Percentiles rank a stretch among this genome's conserved stretches.
These are phyloP conservation scores for Diplodia scrobiculata DNA, from an alignment of 2,329 filamentous ascomycete species.

Conservation along the genomic window DNA sequence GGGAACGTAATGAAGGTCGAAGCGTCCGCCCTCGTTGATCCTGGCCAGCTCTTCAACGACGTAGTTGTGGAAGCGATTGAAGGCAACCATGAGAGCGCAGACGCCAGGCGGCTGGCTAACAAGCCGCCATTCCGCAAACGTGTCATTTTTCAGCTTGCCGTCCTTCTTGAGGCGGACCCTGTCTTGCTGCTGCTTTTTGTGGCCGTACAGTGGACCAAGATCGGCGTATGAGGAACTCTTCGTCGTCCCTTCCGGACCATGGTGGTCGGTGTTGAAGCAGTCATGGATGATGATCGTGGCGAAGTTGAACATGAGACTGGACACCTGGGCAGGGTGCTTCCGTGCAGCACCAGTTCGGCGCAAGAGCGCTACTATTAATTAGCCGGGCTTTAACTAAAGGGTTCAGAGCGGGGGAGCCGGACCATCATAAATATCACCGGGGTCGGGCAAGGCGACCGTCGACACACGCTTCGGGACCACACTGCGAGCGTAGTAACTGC, in stretches of 20 bases:
- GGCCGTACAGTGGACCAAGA: constrained; percentile 68
- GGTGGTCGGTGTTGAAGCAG: constrained; percentile 61
- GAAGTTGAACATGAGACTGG: constrained; percentile 68
- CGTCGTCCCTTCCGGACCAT: constrained; percentile 58
- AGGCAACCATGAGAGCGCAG: constrained; percentile 63
- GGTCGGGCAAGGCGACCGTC: constrained; percentile 41
- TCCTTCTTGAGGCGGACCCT: constrained; percentile 62
- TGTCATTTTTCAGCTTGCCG: constrained; percentile 66
- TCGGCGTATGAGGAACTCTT: constrained; percentile 70
- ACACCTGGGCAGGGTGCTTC: constrained; percentile 66
- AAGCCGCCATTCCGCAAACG: constrained; percentile 63
- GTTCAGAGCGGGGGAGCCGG: constrained; percentile 34
- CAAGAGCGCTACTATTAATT: constrained; percentile 65
- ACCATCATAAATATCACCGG: constrained; percentile 4
- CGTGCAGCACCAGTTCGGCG: constrained; percentile 55
- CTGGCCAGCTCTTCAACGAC: constrained; percentile 72
- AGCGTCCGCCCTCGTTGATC: constrained; percentile 78
- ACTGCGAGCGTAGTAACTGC: constrained; percentile 63
- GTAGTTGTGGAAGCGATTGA: constrained; percentile 75
- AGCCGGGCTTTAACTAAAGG: constrained; percentile 60
- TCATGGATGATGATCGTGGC: constrained; percentile 62
- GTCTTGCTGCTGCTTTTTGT: constrained; percentile 63
- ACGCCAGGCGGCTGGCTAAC: constrained; percentile 64
- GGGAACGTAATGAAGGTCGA: constrained; percentile 59
- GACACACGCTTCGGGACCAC: constrained; percentile 57